These are phyloP conservation scores for Lachnellula suecica DNA, from an alignment of 2,329 filamentous ascomycete genomes.

Conservation along the genomic window DNA sequence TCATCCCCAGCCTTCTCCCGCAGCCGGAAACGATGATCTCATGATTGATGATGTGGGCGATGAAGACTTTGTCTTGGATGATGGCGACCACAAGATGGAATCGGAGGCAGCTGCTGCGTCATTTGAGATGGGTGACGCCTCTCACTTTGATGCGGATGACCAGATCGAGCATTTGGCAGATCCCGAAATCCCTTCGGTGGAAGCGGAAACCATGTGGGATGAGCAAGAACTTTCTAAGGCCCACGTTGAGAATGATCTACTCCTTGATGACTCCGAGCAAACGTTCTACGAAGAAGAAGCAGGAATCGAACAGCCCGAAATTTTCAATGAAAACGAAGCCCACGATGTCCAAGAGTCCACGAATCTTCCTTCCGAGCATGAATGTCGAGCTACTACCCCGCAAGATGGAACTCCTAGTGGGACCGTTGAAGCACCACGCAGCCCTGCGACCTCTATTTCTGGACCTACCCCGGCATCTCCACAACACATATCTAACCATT, in stretches of 20 bases:
- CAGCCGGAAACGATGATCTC: conserved; percentile 44
- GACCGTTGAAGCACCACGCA: conserved; percentile 5
- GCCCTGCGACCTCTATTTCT: conserved; percentile 9
- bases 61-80: conserved; percentile 27
- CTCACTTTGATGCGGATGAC: conserved; percentile 2
- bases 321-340: neutral
- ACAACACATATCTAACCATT: neutral
- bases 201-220: conserved; percentile 6
- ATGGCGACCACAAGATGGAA: conserved; percentile 23
- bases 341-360: conserved; percentile 1
- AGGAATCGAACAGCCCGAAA: neutral
- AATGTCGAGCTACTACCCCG: conserved; percentile 4
- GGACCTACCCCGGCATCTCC: neutral
- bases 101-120: conserved; percentile 18
- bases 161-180: neutral
- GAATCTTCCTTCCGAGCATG: neutral
- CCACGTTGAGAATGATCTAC: neutral
- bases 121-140: conserved; percentile 8
- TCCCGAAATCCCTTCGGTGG: neutral
- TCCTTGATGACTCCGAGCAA: conserved; percentile 1
- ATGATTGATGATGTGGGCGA: conserved; percentile 42
- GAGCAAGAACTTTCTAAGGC: neutral
- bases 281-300: conserved; percentile 1
- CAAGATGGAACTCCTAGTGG: neutral
- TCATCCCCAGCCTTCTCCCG: conserved; percentile 34